A percentile compares a stretch with the other conserved stretches of the same genome.
phyloP scores from a whole-genome alignment of 441 rosid genomes.

The Iberis amara region DNA sequence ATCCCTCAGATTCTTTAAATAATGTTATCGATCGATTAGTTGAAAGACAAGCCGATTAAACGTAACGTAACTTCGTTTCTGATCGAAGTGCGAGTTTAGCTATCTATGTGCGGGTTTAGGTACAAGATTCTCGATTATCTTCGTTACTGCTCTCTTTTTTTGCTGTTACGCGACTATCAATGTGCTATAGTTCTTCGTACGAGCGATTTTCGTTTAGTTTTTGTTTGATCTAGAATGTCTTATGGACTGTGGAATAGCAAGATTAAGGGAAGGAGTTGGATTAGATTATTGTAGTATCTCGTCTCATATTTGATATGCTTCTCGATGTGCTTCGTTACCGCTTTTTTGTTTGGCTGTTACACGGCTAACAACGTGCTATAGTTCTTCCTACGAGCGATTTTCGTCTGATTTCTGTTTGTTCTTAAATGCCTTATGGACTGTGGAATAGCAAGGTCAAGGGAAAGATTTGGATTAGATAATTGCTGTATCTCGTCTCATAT shows the following conservation, averaged over 20 bases:
- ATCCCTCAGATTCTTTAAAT: not conserved
- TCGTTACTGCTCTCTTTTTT: too few species aligned
- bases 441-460: not conserved
- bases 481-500: not conserved
- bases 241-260: too few species aligned
- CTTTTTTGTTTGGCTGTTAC: too few species aligned
- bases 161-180: not conserved
- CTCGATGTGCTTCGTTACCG: too few species aligned
- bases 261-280: too few species aligned
- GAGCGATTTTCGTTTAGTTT: not conserved
- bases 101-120: not conserved
- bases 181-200: not conserved
- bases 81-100: conserved; percentile 19
- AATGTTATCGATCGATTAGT: not conserved
- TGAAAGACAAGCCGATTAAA: not conserved
- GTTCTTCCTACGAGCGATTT: not conserved
- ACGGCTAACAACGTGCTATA: too few species aligned
- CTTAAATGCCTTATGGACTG: too few species aligned
- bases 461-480: not conserved
- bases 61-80: conserved; percentile 9
- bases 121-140: too few species aligned
- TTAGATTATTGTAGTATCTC: too few species aligned
- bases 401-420: too few species aligned
- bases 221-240: too few species aligned
- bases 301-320: too few species aligned